These are phyloP conservation scores for Lonicera japonica DNA, from an alignment of 129 eudicot species.

Conservation along the genomic window DNA sequence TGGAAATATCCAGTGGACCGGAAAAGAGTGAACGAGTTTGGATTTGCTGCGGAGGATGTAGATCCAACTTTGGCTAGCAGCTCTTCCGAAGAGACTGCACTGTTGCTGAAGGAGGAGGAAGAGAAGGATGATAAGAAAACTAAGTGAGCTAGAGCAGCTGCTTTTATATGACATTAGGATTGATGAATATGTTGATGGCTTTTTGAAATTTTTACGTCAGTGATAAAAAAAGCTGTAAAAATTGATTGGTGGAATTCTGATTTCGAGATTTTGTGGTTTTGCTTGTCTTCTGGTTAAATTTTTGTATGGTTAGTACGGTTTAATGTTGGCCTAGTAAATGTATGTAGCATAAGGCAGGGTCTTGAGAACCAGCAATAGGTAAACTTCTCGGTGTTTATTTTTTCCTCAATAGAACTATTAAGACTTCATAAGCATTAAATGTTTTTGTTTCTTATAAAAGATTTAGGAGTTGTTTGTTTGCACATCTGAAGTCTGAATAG, in stretches of 20 bases:
- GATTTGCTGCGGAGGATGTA: slow-evolving; percentile 80
- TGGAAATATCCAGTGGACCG: slow-evolving; percentile 90
- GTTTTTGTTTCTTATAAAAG: no score
- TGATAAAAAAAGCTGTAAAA: background rate
- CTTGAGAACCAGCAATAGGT: no score
- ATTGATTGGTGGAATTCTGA: background rate
- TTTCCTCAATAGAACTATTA: no score
- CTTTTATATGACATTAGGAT: background rate
- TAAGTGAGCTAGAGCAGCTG: slow-evolving; percentile 30
- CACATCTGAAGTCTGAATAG: no score
- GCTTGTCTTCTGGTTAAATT: background rate
- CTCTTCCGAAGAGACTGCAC: slow-evolving; percentile 13
- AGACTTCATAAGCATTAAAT: no score
- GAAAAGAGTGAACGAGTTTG: slow-evolving; percentile 92
- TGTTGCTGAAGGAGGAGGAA: background rate
- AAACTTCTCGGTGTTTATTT: no score
- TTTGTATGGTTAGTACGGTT: no score
- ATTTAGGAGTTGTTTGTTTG: no score
- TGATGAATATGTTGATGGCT: background rate
- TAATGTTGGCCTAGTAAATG: no score
- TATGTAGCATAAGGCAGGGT: no score
- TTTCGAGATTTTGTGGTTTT: background rate
- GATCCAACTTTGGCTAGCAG: slow-evolving; percentile 32
- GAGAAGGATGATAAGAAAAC: slow-evolving; percentile 82
- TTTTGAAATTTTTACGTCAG: no score